Conservation (phyloP, 2,329 filamentous ascomycete species). For the Aspergillus pseudoterreus region DNA sequence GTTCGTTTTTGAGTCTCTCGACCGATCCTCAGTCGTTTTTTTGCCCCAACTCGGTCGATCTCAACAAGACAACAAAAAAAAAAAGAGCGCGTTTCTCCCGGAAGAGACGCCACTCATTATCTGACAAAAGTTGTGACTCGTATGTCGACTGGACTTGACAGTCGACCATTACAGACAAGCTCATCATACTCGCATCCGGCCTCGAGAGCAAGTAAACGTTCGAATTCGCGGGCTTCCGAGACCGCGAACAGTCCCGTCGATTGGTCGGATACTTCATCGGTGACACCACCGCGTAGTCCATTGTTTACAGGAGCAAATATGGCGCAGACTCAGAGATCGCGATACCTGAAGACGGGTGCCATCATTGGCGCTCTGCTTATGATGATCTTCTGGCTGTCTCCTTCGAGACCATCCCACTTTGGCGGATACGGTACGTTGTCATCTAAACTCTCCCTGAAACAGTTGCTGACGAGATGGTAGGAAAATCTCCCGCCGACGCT, state of each 20-base stretch:
- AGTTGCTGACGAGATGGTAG: slow-evolving; percentile 13
- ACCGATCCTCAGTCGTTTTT: slow-evolving; percentile 15
- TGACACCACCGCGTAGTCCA: slow-evolving; percentile 34
- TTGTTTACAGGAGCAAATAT: slow-evolving; percentile 46
- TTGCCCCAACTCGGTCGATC: slow-evolving; percentile 7
- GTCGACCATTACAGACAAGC: slow-evolving; percentile 47
- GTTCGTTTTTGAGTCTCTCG: slow-evolving; percentile 16
- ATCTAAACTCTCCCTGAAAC: not conserved
- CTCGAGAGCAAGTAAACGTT: slow-evolving; percentile 48
- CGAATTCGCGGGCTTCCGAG: slow-evolving; percentile 48
- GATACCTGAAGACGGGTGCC: slow-evolving; percentile 60
- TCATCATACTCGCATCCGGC: slow-evolving; percentile 52
- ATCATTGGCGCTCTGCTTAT: slow-evolving; percentile 57
- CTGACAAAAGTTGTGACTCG: slow-evolving; percentile 29
- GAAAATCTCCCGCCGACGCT: slow-evolving; percentile 18
- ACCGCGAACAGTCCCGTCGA: slow-evolving; percentile 43
- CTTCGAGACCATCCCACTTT: slow-evolving; percentile 28
- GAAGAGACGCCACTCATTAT: slow-evolving; percentile 17
- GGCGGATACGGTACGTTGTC: slow-evolving; percentile 19
- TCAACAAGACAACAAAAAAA: not conserved
- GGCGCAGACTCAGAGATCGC: slow-evolving; percentile 59
- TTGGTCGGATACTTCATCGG: slow-evolving; percentile 43
- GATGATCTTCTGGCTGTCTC: slow-evolving; percentile 54
- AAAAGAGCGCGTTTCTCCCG: slow-evolving; percentile 11
- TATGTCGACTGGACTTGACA: slow-evolving; percentile 56